Evolutionary conservation across 2,329 filamentous ascomycete genomes (phyloP).

Genomic region (Leptographium lundbergii): DNA sequence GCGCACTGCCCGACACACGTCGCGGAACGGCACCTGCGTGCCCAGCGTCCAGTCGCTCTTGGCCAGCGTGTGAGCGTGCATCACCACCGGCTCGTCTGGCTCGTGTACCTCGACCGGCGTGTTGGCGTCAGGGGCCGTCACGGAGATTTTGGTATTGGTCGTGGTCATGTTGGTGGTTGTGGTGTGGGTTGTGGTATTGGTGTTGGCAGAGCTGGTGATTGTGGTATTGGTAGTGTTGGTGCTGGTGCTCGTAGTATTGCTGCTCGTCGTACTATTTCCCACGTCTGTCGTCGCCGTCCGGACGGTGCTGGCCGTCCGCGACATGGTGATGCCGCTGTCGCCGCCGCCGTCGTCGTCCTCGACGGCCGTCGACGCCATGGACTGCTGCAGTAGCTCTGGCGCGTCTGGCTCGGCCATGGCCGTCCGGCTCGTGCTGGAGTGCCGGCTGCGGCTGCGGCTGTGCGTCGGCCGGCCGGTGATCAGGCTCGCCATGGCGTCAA

Average conservation of each 20-base stretch:
- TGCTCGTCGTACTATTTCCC: too few species aligned
- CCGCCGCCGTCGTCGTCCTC: background rate
- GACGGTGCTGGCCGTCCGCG: background rate
- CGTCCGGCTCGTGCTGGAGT: conserved; percentile 23
- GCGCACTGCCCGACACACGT: conserved; percentile 69
- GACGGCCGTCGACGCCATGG: background rate
- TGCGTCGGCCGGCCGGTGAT: conserved; percentile 5
- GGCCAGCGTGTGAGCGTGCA: conserved; percentile 41
- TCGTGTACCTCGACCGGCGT: background rate
- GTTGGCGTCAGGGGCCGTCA: conserved; percentile 6
- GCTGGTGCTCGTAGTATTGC: too few species aligned
- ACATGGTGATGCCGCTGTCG: background rate
- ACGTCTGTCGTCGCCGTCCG: background rate
- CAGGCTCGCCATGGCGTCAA: conserved; percentile 16
- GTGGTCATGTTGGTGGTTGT: background rate
- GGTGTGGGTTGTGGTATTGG: too few species aligned
- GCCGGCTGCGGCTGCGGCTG: conserved; percentile 22
- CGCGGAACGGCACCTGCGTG: conserved; percentile 71
- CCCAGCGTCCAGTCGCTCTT: conserved; percentile 59
- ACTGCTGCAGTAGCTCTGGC: background rate
- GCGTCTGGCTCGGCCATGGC: background rate
- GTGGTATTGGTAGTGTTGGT: too few species aligned
- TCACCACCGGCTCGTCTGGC: conserved; percentile 59
- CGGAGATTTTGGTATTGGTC: conserved; percentile 3
- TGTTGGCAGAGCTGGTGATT: too few species aligned